These are phyloP conservation scores for Anthracocystis setariae DNA, from an alignment of 1,284 basidiomycete species.

Conservation along the genomic window DNA sequence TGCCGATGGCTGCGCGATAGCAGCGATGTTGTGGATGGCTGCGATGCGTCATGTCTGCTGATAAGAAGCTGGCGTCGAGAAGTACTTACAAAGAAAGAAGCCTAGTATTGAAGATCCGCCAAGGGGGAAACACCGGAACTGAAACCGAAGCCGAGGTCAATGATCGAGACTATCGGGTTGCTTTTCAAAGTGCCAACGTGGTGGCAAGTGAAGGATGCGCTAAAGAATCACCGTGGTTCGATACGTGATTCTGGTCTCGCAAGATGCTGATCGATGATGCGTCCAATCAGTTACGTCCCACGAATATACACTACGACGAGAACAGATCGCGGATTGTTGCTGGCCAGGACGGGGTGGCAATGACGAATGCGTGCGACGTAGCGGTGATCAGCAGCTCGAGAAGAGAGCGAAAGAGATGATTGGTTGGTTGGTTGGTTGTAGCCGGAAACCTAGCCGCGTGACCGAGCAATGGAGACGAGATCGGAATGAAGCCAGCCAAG, in stretches of 20 bases:
- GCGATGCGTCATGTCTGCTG: background rate
- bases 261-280: background rate
- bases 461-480: constrained; percentile 12
- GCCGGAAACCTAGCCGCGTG: constrained; percentile 15
- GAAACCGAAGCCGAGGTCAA: background rate
- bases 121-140: background rate
- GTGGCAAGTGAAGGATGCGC: constrained; percentile 2
- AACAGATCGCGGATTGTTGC: background rate
- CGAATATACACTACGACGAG: background rate
- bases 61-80: background rate
- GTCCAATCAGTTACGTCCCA: background rate
- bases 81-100: constrained; percentile 26
- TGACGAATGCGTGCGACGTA: background rate
- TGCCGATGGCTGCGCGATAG: background rate
- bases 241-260: constrained; percentile 5
- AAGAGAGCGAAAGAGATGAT: constrained; percentile 4
- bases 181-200: constrained; percentile 3
- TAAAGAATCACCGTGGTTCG: background rate
- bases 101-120: background rate
- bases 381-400: constrained; percentile 9
- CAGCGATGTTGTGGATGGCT: background rate
- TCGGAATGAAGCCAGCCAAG: background rate
- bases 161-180: constrained; percentile 6
- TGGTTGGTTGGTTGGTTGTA: no score
- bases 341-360: background rate